Conservation (phyloP, 2,329 filamentous ascomycete genomes). For the Xylariaceae sp. region DNA sequence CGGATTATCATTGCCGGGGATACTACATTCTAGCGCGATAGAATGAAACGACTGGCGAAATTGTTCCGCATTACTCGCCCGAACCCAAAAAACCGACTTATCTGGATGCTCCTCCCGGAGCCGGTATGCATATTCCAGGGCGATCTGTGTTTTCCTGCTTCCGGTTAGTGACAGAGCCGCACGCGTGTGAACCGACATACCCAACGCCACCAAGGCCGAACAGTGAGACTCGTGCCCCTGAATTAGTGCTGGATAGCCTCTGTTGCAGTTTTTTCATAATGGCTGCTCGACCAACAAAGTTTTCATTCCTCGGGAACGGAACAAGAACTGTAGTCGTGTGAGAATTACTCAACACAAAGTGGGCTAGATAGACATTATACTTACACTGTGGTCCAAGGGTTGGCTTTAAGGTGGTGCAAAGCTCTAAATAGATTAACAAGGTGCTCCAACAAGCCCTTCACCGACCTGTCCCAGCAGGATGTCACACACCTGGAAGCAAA, state of each 20-base stretch:
- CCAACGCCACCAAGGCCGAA: conserved; percentile 5
- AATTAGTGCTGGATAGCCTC: neutral
- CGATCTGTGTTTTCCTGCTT: conserved; percentile 43
- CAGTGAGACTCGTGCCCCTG: neutral
- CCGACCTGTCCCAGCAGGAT: too few relatives aligned
- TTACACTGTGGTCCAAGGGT: too few relatives aligned
- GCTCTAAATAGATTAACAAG: too few relatives aligned
- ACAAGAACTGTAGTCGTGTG: conserved; percentile 9
- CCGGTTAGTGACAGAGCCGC: conserved; percentile 9
- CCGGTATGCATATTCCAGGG: conserved; percentile 37
- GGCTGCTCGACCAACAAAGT: neutral
- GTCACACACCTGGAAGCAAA: too few relatives aligned
- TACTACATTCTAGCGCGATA: conserved; percentile 36
- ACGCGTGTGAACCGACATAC: neutral
- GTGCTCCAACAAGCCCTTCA: too few relatives aligned
- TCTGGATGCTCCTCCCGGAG: conserved; percentile 23
- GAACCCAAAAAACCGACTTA: conserved; percentile 43
- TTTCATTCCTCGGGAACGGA: neutral
- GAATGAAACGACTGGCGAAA: conserved; percentile 38
- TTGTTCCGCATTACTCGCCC: conserved; percentile 40
- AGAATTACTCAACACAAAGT: too few relatives aligned
- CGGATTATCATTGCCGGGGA: conserved; percentile 23
- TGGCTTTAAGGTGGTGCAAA: too few relatives aligned
- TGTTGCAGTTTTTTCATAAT: neutral
- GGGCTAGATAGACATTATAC: too few relatives aligned